Evolutionary conservation across 371 early-diverging fungal genomes (phyloP), one percentile per base, ranked within the genome.

Genomic region (Funneliformis caledonium): DNA sequence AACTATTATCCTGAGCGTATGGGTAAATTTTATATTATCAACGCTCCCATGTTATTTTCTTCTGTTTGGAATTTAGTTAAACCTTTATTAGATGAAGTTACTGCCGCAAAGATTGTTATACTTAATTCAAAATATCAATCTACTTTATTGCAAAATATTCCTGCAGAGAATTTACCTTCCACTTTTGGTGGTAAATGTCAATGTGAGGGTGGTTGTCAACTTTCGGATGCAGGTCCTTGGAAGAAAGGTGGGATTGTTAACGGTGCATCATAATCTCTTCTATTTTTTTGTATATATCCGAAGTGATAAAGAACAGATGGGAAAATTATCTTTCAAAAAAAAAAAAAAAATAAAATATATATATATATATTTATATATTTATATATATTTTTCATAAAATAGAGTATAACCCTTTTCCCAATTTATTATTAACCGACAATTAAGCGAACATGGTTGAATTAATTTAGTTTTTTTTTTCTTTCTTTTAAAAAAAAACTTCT

Each of bases 1-100:
- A 89, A 93, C 85, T 92, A 94, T 87, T 94, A 94, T 84, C 94
- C 94, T 5, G 94, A 94, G 82, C 89, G 89, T 86, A 86, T 94
- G 84, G 93, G 93, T n/a, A 61, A 88, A 84, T 92, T 92, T 91
- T 91, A 87, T 79, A 90, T 93, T 83, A 91, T 93, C 85, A 93
- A 94, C 84, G 91, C 93, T 14, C 94, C 94, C 31, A 85, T 89
- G 85, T 85, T 94, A 59, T 94, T 94, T 85, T 87, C 91, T 60
- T 88, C 91, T 14, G 88, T 90, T 69, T 94, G 94, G 93, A 76
- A 84, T 42, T 83, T 93, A 81, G 89, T 94, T 69, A 92, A 90
- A 86, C 88, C 88, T 16, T 84, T 92, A 81, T 83, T 94, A 70
- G 94, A 94, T 80, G 91, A 91, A 83, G 90, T 88, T 61, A 93